phyloP scores from a whole-genome alignment of 495 filamentous ascomycete species.

The Penicillium ochrochloron region DNA sequence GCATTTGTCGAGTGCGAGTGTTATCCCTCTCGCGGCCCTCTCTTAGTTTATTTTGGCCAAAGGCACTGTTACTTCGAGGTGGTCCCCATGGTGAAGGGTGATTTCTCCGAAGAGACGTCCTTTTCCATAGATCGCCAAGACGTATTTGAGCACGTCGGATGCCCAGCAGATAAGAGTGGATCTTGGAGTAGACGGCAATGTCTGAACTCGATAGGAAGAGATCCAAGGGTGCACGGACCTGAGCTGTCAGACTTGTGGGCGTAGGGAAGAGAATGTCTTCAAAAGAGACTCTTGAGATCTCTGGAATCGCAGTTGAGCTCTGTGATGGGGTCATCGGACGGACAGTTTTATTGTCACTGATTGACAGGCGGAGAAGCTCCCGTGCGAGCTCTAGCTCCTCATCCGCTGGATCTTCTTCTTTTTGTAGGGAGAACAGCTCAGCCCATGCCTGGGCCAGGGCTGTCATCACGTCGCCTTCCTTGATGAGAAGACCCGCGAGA shows the following conservation, averaged over 20 bases:
- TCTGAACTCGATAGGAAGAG: constrained; percentile 80
- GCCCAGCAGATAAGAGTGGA: constrained; percentile 85
- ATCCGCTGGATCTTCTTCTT: constrained; percentile 74
- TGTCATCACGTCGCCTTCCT: constrained; percentile 82
- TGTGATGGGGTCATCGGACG: constrained; percentile 39
- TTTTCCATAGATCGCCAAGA: constrained; percentile 83
- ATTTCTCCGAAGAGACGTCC: constrained; percentile 72
- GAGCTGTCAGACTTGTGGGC: constrained; percentile 70
- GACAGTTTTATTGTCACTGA: constrained; percentile 44
- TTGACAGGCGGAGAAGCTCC: constrained; percentile 70
- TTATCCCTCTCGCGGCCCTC: constrained; percentile 63
- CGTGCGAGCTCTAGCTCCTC: constrained; percentile 78
- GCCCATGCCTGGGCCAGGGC: constrained; percentile 77
- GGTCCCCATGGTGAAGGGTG: constrained; percentile 71
- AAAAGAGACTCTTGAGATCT: constrained; percentile 58
- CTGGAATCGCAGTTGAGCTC: constrained; percentile 28
- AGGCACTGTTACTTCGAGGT: constrained; percentile 61
- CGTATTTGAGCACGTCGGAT: constrained; percentile 82
- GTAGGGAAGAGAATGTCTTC: constrained; percentile 81
- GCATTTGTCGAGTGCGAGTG: constrained; percentile 63
- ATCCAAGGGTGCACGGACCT: constrained; percentile 80
- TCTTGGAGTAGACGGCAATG: constrained; percentile 74
- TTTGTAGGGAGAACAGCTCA: constrained; percentile 72
- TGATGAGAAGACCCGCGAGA: constrained; percentile 67
- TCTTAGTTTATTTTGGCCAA: constrained; percentile 58